Evolutionary conservation across 73 alveolate genomes (phyloP), one percentile per base, ranked within the genome.

Genomic region (Tetrahymena elliotti): DNA sequence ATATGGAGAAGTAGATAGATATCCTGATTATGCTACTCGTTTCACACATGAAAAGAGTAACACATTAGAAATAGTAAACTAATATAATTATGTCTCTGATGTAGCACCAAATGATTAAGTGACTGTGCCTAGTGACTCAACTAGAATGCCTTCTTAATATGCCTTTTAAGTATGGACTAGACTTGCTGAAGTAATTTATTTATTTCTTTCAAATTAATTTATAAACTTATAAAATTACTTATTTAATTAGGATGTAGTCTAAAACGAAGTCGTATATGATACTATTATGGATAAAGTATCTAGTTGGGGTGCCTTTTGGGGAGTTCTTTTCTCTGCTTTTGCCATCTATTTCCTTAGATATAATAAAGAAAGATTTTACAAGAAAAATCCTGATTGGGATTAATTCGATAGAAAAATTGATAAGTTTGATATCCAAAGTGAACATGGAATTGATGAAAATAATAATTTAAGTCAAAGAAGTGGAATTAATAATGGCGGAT

Each of bases 241-340:
- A 54, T 3, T n/a, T 3, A 68, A 68, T n/a, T n/a, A 68, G 88
- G 88, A 68, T 24, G 88, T 68, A 16, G 88, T 68, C 24, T 68
- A 68, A 68, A 68, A 68, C n/a, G 88, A 94, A 54, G 96, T 94
- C 41, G 95, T 88, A 18, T 84, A 94, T 35, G 93, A 31, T 22
- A 94, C 96, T 2, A 94, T 94, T 15, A 83, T 94, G 93, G 96
- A 94, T 94, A 33, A 47, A 18, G 33, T 94, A 0, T 53, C 96
- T 13, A 40, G 93, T 52, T 94, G 96, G 96, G 96, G 96, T 35
- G 96, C 96, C 33, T 94, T 94, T 39, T 94, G 94, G 93, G 95
- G 96, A 41, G 96, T 94, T 1, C 47, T 94, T 24, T 52, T 94
- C 27, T 94, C 93, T n/a, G 96, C 53, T 11, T 94, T 94, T 94